A percentile compares a stretch with the other conserved stretches of the same genome.
Conservation (phyloP, 805 yeast genomes). For the Dipodascus albidus region DNA sequence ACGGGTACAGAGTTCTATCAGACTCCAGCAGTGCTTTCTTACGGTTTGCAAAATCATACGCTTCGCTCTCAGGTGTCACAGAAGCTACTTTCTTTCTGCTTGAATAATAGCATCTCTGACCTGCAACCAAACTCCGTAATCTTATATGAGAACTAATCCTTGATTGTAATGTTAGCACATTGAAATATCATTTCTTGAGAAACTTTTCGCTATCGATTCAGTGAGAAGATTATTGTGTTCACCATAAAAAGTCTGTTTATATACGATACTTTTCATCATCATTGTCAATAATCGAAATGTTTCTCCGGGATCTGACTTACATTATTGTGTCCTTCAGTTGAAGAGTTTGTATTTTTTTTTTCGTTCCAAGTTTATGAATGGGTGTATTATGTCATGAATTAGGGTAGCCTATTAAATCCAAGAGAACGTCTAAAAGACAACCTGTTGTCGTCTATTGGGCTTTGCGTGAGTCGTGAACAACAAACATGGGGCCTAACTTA, state of each 20-base stretch:
- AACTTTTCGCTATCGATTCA: not conserved
- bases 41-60: conserved; percentile 1
- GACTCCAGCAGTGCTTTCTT: not conserved
- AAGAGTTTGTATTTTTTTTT: not conserved
- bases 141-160: no score
- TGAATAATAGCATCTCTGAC: not conserved
- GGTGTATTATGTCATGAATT: not conserved
- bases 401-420: no score
- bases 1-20: not conserved
- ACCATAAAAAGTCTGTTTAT: no score
- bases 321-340: not conserved
- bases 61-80: not conserved
- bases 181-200: not conserved
- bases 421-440: no score
- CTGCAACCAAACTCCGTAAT: no score
- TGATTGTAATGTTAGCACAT: not conserved
- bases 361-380: not conserved
- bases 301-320: not conserved
- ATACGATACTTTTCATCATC: no score
- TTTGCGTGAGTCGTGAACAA: not conserved
- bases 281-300: no score
- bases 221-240: conserved; percentile 1
- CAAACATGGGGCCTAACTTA: conserved; percentile 9
- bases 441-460: not conserved
- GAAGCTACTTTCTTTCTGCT: not conserved